Conservation (phyloP, 768 basidiomycete species). For the Calocera cornea region DNA sequence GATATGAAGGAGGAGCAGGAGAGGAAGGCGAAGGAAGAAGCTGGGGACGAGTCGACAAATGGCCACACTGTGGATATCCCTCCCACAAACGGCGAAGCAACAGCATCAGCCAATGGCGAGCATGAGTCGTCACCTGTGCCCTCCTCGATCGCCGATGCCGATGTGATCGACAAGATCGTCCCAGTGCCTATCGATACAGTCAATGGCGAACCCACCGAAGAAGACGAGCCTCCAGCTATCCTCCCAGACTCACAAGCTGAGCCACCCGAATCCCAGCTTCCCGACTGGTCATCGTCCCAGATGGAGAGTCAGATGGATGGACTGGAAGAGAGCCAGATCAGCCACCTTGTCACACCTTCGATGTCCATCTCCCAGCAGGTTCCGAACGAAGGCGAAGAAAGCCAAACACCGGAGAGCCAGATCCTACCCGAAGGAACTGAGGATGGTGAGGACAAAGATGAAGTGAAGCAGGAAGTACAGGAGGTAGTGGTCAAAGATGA, state of each 20-base stretch:
- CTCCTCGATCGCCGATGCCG: constrained; percentile 35
- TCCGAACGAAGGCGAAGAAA: constrained; percentile 20
- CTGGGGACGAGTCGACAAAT: constrained; percentile 27
- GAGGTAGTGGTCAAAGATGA: constrained; percentile 12
- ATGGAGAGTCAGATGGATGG: constrained; percentile 1
- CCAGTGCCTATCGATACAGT: constrained; percentile 5
- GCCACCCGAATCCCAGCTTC: constrained; percentile 14
- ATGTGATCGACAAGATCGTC: constrained; percentile 16
- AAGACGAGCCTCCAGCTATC: not conserved
- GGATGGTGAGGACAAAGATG: constrained; percentile 13
- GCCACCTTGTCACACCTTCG: constrained; percentile 43
- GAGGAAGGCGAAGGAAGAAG: constrained; percentile 17
- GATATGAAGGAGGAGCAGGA: constrained; percentile 3
- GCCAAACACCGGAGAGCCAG: constrained; percentile 4
- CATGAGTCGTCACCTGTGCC: constrained; percentile 33
- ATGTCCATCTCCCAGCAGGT: constrained; percentile 41
- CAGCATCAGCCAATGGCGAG: constrained; percentile 35
- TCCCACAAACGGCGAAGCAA: constrained; percentile 29
- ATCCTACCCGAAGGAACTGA: constrained; percentile 12
- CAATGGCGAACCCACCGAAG: constrained; percentile 17
- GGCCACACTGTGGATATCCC: constrained; percentile 33
- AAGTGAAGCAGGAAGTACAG: constrained; percentile 10
- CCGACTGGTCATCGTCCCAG: constrained; percentile 1
- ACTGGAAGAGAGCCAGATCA: constrained; percentile 29
- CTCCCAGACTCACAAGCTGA: constrained; percentile 3